Conservation (phyloP, 257 asterid species). For the Eucommia ulmoides region DNA sequence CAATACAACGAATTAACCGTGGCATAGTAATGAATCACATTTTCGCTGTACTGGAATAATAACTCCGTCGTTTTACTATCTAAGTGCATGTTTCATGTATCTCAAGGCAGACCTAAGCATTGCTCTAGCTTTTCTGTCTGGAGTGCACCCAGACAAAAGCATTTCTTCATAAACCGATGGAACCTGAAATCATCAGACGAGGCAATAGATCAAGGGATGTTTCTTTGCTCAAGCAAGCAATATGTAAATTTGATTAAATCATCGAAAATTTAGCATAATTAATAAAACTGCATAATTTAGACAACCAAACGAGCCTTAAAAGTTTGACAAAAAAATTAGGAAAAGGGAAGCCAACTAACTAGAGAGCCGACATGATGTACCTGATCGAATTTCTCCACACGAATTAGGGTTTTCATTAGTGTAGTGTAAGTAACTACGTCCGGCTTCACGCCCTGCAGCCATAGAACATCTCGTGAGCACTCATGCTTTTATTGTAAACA, state of each 20-base stretch:
- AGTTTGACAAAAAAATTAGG: too few species aligned
- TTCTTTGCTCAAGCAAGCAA: too few species aligned
- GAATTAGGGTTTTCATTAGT: conserved; percentile 86
- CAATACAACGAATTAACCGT: too few species aligned
- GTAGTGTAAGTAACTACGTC: conserved; percentile 95
- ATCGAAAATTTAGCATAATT: too few species aligned
- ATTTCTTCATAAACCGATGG: conserved; percentile 92
- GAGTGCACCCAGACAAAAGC: conserved; percentile 73
- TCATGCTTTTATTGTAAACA: background rate
- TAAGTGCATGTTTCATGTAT: conserved; percentile 85
- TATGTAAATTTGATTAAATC: too few species aligned
- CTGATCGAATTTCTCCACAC: conserved; percentile 82
- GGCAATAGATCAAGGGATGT: too few species aligned
- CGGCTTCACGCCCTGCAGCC: conserved; percentile 68
- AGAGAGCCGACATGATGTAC: conserved; percentile 13
- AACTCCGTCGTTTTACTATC: too few species aligned
- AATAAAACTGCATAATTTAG: too few species aligned
- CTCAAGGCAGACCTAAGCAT: conserved; percentile 85
- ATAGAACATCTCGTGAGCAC: conserved; percentile 6
- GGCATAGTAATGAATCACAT: too few species aligned
- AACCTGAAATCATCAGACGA: conserved; percentile 63
- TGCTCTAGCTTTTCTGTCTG: conserved; percentile 93
- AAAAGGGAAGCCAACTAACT: background rate
- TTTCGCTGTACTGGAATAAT: too few species aligned
- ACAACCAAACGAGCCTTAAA: too few species aligned